Evolutionary conservation across 345 rosid genomes (phyloP).

Genomic region (Garcia nutans): DNA sequence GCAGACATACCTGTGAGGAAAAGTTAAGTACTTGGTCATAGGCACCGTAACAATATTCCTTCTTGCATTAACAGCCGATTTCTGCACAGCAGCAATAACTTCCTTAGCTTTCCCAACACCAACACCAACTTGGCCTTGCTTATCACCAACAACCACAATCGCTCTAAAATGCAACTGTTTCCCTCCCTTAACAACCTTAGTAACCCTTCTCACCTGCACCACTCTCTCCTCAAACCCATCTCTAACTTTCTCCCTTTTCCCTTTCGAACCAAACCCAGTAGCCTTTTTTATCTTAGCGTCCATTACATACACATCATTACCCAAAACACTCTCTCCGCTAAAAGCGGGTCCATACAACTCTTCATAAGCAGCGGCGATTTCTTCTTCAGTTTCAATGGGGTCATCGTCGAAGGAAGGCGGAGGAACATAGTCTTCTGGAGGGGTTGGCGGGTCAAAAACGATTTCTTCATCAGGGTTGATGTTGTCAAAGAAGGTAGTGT

Average conservation of each 20-base stretch:
- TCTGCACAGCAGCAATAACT: slow-evolving; percentile 73
- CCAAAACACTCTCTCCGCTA: slow-evolving; percentile 59
- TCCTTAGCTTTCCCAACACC: slow-evolving; percentile 90
- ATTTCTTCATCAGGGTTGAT: slow-evolving; percentile 39
- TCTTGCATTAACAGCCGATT: slow-evolving; percentile 73
- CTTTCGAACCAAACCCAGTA: slow-evolving; percentile 44
- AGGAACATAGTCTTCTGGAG: slow-evolving; percentile 56
- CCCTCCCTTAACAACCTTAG: slow-evolving; percentile 95
- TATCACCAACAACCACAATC: slow-evolving; percentile 81
- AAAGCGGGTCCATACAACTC: slow-evolving; percentile 79
- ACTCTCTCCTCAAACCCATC: slow-evolving; percentile 94
- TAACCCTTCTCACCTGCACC: slow-evolving; percentile 73
- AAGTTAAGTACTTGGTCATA: slow-evolving; percentile 83
- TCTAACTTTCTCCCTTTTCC: slow-evolving; percentile 53
- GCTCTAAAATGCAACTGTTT: slow-evolving; percentile 77
- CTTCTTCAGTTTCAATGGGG: slow-evolving; percentile 60
- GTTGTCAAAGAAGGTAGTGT: slow-evolving; percentile 53
- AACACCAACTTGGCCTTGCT: slow-evolving; percentile 78
- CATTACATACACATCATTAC: slow-evolving; percentile 63
- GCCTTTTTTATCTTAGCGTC: slow-evolving; percentile 57
- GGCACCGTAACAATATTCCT: slow-evolving; percentile 73
- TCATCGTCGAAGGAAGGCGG: slow-evolving; percentile 76
- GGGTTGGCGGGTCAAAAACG: slow-evolving; percentile 59
- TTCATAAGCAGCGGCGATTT: slow-evolving; percentile 71
- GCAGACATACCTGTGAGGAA: slow-evolving; percentile 67